A percentile compares a stretch with the other conserved stretches of the same genome.
These are phyloP conservation scores for Yamadazyma ubonensis DNA, from an alignment of 805 yeast species.

Conservation along the genomic window DNA sequence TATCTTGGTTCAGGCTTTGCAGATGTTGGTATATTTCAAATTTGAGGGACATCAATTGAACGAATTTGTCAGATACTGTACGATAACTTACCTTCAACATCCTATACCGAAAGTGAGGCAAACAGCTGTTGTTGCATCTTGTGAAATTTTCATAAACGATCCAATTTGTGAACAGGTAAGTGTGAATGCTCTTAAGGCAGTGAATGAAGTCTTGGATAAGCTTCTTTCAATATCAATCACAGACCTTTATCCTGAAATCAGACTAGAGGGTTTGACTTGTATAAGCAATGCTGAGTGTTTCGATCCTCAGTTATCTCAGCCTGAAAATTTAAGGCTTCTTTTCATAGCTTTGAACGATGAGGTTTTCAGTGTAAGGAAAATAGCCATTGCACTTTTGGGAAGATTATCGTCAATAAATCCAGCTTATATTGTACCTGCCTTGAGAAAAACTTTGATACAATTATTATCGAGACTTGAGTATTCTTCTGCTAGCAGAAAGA, in stretches of 20 bases:
- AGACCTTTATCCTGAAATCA: conserved; percentile 82
- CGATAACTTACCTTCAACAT: conserved; percentile 80
- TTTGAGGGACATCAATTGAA: conserved; percentile 75
- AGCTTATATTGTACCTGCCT: conserved; percentile 91
- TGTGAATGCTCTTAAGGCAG: conserved; percentile 75
- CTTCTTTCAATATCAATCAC: conserved; percentile 80
- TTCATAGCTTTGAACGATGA: conserved; percentile 93
- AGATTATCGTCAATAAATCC: conserved; percentile 85
- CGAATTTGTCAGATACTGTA: conserved; percentile 84
- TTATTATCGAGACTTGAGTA: conserved; percentile 81
- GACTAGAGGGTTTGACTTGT: conserved; percentile 73
- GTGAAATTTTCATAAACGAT: conserved; percentile 71
- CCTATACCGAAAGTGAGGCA: conserved; percentile 76
- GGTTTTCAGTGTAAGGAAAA: conserved; percentile 75
- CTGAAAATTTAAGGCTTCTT: conserved; percentile 79
- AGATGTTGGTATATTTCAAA: conserved; percentile 71
- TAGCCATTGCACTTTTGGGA: conserved; percentile 77
- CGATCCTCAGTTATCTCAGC: conserved; percentile 92
- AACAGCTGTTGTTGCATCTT: conserved; percentile 81
- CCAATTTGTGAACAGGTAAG: conserved; percentile 84
- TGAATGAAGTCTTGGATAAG: conserved; percentile 79
- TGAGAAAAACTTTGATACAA: conserved; percentile 83
- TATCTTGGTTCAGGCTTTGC: conserved; percentile 73
- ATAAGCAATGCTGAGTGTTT: conserved; percentile 62
- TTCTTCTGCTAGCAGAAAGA: conserved; percentile 67